Evolutionary conservation across 2,329 filamentous ascomycete genomes (phyloP).

Genomic region (Bipolaris bicolor): DNA sequence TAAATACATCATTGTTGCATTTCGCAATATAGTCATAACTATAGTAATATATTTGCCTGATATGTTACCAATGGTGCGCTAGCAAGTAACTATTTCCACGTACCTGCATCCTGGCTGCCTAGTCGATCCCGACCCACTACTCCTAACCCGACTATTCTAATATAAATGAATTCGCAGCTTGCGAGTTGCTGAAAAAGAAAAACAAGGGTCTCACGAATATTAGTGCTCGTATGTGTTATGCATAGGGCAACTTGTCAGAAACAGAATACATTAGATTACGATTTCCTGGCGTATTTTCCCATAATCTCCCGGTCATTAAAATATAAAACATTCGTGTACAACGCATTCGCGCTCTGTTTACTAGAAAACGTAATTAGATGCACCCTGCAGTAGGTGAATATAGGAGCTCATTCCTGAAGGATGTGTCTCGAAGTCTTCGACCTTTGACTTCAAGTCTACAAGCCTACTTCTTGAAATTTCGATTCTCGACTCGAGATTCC

Average conservation of each 20-base stretch:
- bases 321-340: neutral
- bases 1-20: too few species aligned
- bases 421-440: neutral
- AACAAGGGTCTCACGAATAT: neutral
- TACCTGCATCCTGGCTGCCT: too few species aligned
- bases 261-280: neutral
- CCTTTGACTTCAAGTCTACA: neutral
- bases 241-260: neutral
- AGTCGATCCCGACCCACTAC: too few species aligned
- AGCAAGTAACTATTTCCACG: too few species aligned
- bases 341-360: neutral
- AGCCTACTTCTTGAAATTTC: constrained; percentile 43
- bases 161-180: neutral
- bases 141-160: too few species aligned
- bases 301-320: neutral
- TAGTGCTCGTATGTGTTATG: neutral
- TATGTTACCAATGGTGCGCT: too few species aligned
- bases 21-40: too few species aligned
- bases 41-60: too few species aligned
- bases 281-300: neutral
- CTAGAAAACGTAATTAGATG: neutral
- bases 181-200: neutral
- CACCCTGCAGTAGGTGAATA: neutral
- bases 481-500: constrained; percentile 44
- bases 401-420: neutral